Base-by-base conservation (phyloP, 2,329 filamentous ascomycete species). In the Ophiostoma sp. region DNA sequence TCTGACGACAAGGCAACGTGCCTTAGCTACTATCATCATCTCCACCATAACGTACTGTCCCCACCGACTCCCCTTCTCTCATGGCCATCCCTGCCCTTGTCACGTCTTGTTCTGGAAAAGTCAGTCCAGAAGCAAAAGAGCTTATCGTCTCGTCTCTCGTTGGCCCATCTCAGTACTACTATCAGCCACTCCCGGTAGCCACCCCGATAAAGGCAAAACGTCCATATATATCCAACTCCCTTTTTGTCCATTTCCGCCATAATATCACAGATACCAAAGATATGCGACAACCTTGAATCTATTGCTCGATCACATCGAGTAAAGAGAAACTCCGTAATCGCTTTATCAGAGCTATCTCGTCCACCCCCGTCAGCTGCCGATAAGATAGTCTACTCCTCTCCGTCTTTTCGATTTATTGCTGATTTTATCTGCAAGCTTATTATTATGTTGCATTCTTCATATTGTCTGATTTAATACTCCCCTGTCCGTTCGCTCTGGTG, bases 301-400 rank as follows among this genome's bases (percentile, higher is more conserved):
- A 70, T 72, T 72, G 72, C 70, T 72, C 70, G 67, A 73, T 73
- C 67, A 67, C 67, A 73, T 72, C 70, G 67, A 70, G 72, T 73
- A 70, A 73, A 52, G 33, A 17, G 31, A 68, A 69, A 27, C 48
- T 44, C 17, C 20, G 23, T 27, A 57, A 57, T 57, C 52, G 52
- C 52, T 57, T 57, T 27, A 57, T 48, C 44, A 48, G 44, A 48
- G 44, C 44, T 48, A 48, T 57, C 52, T 57, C n/a, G 52, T 57
- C 10, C 52, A 57, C 52, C 52, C 52, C 52, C 52, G 20, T 31
- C 52, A 57, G 52, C 52, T 57, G 52, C 27, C 52, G 52, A 57
- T 57, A 57, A 57, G 52, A n/a, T 27, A 7, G 3, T 10, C n/a
- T 15, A 54, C 48, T 31, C n/a, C 23, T 11, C 17, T 27, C 27